Base-by-base conservation (phyloP, 2,329 filamentous ascomycete genomes). In the Botrytis aclada region DNA sequence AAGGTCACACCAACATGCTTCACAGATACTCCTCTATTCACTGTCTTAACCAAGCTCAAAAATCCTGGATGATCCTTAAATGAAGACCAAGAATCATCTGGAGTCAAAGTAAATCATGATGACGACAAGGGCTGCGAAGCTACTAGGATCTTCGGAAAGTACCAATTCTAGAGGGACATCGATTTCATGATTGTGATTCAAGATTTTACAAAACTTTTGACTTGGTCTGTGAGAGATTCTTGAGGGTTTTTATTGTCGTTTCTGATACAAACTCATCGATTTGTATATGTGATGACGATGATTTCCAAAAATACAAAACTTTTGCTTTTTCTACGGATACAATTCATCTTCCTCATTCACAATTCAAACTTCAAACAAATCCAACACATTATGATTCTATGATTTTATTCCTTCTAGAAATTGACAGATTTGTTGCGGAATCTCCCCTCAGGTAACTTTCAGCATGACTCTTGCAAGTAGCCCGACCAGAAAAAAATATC, bases 1-100 rank as follows among this genome's bases (percentile, higher is more conserved):
- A 37, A 37, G 0, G 4, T 5, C 16, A 12, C 1, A 51, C 0
- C 22, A 51, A n/a, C 9, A 51, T n/a, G 0, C 1, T 0, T 20
- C 0, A 14, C 12, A n/a, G 22, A 51, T n/a, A n/a, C 22, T 0
- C 12, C 22, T 0, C 25, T 4, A n/a, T 51, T 51, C 1, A n/a
- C 10, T 4, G 22, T n/a, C 47, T n/a, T n/a, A 51, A n/a, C 1
- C 47, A 0, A n/a, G 25, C 12, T 5, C 25, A 16, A 1, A 51
- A 14, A 51, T n/a, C 10, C 25, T 14, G 6, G 0, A 0, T 1
- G 1, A 51, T 14, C 4, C 9, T 25, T 51, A 14, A 0, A 51
- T 14, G 6, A 2, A n/a, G 47, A 14, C 8, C 1, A 51, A n/a
- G 25, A 51, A 14, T 12, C 3, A 25, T 25, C 0, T 51, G 4